A percentile compares a stretch with the other conserved stretches of the same genome.
phyloP scores from a whole-genome alignment of 1,284 basidiomycete species.

The Cryptococcus sp. region DNA sequence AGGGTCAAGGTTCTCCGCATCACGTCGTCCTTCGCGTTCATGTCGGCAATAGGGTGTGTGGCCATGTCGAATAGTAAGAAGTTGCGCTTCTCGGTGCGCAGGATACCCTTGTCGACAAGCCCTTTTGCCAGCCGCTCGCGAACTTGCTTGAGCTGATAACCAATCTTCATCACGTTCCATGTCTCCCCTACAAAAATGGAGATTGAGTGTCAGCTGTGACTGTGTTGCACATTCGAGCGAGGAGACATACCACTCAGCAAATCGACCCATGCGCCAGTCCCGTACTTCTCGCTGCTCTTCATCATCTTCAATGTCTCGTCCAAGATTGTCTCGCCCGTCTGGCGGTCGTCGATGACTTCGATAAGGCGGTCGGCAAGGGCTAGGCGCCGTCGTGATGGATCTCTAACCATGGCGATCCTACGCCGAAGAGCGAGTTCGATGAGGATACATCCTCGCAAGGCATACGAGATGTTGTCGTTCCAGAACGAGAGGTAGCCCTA shows the following conservation, averaged over 20 bases:
- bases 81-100: slow-evolving; percentile 96
- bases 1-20: slow-evolving; percentile 73
- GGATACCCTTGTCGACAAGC: slow-evolving; percentile 91
- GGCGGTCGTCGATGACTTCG: slow-evolving; percentile 84
- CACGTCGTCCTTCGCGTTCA: slow-evolving; percentile 82
- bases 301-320: slow-evolving; percentile 97
- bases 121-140: slow-evolving; percentile 95
- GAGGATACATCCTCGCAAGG: slow-evolving; percentile 89
- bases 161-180: slow-evolving; percentile 98
- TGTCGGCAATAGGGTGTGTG: slow-evolving; percentile 90
- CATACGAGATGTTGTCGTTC: slow-evolving; percentile 98
- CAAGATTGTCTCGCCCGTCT: slow-evolving; percentile 91
- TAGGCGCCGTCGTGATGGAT: slow-evolving; percentile 74
- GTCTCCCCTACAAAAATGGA: slow-evolving; percentile 72
- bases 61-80: slow-evolving; percentile 99
- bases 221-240: neutral
- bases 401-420: slow-evolving; percentile 82
- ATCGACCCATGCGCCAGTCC: slow-evolving; percentile 92
- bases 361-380: slow-evolving; percentile 80
- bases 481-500: slow-evolving; percentile 93
- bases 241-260: slow-evolving; percentile 74
- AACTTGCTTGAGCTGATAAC: slow-evolving; percentile 95
- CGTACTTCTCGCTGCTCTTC: slow-evolving; percentile 73
- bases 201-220: neutral
- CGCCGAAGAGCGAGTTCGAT: slow-evolving; percentile 88